Evolutionary conservation across 83 land plant genomes (phyloP), one percentile per base, ranked within the genome.

Genomic region (Picea abies): DNA sequence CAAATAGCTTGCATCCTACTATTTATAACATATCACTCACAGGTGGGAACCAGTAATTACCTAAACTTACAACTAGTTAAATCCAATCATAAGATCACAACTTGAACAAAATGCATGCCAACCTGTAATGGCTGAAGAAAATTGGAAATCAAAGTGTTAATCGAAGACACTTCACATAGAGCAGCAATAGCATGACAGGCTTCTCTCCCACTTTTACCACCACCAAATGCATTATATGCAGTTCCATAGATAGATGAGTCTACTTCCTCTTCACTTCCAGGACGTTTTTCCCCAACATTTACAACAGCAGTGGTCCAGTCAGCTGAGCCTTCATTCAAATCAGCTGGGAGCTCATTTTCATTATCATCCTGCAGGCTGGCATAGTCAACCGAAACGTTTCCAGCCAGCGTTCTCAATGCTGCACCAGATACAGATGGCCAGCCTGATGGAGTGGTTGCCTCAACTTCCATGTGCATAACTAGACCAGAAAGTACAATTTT

Each of bases 61-160:
- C 23, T 23, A 81, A 44, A 81, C 52, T 26, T 44, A 47, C 16
- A 23, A 44, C 15, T 37, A 20, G 37, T 66, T 41, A 47, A 64
- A 56, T 47, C 52, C 58, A 63, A 70, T n/a, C n/a, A 44, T 19
- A 19, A 65, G 22, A 69, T 23, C 20, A 32, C 22, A 69, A 29
- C 44, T 80, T 63, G 72, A 62, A 72, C 8, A 7, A 37, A 72
- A 23, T 20, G 11, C 60, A 14, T 25, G 58, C 79, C 29, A 61
- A 97, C 99, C 96, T 97, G 98, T 82, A 97, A 82, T 19, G 99
- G 99, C 81, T 90, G 93, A 47, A 97, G 91, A 82, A 97, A 97
- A 79, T 96, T 95, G 67, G 99, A 97, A 49, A 97, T 90, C 71
- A 97, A 84, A 10, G 98, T 89, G 81, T 97, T 92, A 80, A 97